A percentile compares a stretch with the other conserved stretches of the same genome.
Evolutionary conservation across 257 asterid genomes (phyloP).

Genomic region (Solanum dulcamara): DNA sequence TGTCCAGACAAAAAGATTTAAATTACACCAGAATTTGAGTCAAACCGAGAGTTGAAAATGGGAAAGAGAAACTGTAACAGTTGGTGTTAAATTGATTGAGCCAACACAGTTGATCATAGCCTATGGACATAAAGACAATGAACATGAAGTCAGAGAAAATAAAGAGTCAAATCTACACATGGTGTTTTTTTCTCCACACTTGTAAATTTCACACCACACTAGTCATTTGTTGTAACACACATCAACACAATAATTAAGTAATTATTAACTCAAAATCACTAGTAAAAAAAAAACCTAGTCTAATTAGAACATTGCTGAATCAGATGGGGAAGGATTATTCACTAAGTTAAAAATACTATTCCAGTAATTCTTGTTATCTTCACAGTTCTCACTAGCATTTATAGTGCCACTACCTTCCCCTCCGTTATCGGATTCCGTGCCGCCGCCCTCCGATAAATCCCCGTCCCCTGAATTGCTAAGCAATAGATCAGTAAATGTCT

Average conservation of each 20-base stretch:
- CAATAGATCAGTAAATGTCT: constrained; percentile 67
- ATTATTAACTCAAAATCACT: neutral
- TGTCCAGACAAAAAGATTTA: neutral
- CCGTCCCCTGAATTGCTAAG: constrained; percentile 38
- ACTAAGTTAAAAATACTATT: constrained; percentile 70
- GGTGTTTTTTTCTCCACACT: neutral
- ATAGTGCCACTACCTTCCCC: constrained; percentile 6
- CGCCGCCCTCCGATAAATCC: constrained; percentile 35
- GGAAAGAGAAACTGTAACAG: neutral
- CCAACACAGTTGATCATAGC: neutral
- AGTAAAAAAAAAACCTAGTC: neutral
- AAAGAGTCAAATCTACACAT: neutral
- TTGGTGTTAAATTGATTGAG: neutral
- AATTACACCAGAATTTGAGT: neutral
- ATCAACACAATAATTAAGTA: neutral
- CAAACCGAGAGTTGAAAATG: neutral
- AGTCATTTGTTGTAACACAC: neutral
- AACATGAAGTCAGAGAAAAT: neutral
- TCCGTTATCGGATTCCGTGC: constrained; percentile 40
- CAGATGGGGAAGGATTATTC: constrained; percentile 48
- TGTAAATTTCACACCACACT: neutral
- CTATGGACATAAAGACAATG: neutral
- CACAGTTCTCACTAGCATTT: constrained; percentile 30
- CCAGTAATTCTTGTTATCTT: constrained; percentile 78
- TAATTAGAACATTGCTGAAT: constrained; percentile 32